These are phyloP conservation scores for Thalassiosira profunda DNA, from an alignment of 108 stramenopile genomes.

Conservation along the genomic window DNA sequence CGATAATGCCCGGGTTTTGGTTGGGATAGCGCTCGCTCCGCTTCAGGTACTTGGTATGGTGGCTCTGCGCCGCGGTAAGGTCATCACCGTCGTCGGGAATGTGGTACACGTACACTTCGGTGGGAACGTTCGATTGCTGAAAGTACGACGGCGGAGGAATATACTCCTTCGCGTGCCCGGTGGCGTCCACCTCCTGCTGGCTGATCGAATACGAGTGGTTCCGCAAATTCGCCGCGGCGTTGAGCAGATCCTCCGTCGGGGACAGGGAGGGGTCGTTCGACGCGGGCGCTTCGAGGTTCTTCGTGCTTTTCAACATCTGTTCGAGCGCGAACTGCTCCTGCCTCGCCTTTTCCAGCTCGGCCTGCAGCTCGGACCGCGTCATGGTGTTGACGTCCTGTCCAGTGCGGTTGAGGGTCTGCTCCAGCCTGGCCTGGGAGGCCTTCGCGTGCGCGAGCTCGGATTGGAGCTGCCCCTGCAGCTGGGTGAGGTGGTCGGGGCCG, in stretches of 20 bases:
- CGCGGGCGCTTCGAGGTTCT: constrained; percentile 14
- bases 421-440: constrained; percentile 32
- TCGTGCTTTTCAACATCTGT: constrained; percentile 24
- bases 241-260: not conserved
- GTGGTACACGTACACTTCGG: constrained; percentile 20
- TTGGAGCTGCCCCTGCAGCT: too few species aligned
- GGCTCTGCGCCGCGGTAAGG: constrained; percentile 17
- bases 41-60: constrained; percentile 35
- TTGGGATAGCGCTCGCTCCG: constrained; percentile 17
- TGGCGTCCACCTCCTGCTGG: constrained; percentile 42
- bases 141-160: constrained; percentile 43
- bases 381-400: not conserved
- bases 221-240: constrained; percentile 2
- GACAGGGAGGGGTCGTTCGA: constrained; percentile 1
- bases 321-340: constrained; percentile 10
- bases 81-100: constrained; percentile 15
- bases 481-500: too few species aligned
- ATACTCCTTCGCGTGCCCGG: constrained; percentile 42
- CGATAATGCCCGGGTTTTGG: not conserved
- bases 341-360: constrained; percentile 16
- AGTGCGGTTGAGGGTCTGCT: not conserved
- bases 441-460: too few species aligned
- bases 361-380: constrained; percentile 1
- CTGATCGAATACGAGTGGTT: constrained; percentile 31
- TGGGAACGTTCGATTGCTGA: constrained; percentile 25